Base-by-base conservation (phyloP, 495 filamentous ascomycete genomes). In the Sphaerosporella brunnea region DNA sequence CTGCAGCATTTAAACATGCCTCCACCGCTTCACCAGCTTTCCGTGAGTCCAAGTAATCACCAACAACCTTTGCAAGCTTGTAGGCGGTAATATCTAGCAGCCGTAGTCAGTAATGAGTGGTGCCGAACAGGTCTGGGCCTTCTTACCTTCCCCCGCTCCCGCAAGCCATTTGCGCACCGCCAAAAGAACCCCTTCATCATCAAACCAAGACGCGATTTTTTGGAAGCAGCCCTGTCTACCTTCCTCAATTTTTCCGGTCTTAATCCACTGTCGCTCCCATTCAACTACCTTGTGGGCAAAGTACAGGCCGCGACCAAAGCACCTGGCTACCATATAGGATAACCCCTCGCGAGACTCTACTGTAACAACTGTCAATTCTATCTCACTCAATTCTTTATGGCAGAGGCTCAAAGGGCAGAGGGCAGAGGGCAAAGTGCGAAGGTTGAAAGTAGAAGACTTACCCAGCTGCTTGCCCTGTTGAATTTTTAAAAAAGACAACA, bases 271-370 rank as follows among this genome's bases (percentile, higher is more conserved):
- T 11, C 18, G 13, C 23, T 48, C 46, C 35, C 36, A 48, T 8
- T 16, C 16, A 16, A 48, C 23, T 0, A 48, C 36, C 10, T 42
- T 48, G 19, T n/a, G 15, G 15, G 45, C 46, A 48, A 43, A 41
- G 10, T 48, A 48, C 13, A 4, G 3, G 3, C 21, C 35, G 2
- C 9, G 0, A 2, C 26, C 21, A 13, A 48, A 48, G 13, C 36
- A 23, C 4, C 36, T 10, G 20, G 46, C 46, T 25, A 41, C 46
- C 2, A 26, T 13, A 10, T 30, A 0, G 1, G 43, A 2, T 11
- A 48, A 19, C 10, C 10, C 9, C 4, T 21, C 15, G 5, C 45
- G 0, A 11, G 34, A 18, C 13, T 39, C 45, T 25, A n/a, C n/a
- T n/a, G n/a, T n/a, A n/a, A n/a, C n/a, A n/a, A n/a, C n/a, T n/a